Evolutionary conservation across 495 filamentous ascomycete species (phyloP).

Genomic region (Trichoderma parareesei): DNA sequence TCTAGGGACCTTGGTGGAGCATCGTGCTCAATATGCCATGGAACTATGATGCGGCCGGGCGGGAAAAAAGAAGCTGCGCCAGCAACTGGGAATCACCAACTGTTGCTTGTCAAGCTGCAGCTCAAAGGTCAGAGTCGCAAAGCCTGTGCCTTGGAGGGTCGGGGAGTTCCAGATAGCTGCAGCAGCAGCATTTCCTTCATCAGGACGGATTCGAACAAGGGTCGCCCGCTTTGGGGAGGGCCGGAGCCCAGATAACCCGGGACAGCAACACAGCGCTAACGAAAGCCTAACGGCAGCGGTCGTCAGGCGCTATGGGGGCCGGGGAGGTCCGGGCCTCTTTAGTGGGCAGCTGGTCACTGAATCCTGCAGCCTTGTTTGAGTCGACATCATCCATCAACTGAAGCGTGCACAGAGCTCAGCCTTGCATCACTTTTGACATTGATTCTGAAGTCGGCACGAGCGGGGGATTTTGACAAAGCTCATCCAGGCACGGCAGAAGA

Average conservation of each 20-base stretch:
- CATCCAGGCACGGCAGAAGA: conserved; percentile 25
- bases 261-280: not conserved
- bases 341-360: not conserved
- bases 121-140: not conserved
- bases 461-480: not conserved
- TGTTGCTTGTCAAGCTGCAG: not conserved
- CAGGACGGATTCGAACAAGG: not conserved
- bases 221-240: not conserved
- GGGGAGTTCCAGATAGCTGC: not conserved
- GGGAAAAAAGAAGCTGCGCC: not conserved
- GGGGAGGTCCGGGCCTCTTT: not conserved
- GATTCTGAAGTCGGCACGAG: not conserved
- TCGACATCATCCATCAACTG: not conserved
- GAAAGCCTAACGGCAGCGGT: not conserved
- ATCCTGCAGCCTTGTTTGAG: not conserved
- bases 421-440: not conserved
- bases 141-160: not conserved
- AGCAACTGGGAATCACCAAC: not conserved
- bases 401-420: not conserved
- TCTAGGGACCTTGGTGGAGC: conserved; percentile 7
- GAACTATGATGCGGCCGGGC: not conserved
- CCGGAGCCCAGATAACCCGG: not conserved
- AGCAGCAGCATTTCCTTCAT: not conserved
- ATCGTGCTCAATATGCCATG: not conserved
- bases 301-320: not conserved